Base-by-base conservation (phyloP, 257 asterid genomes). In the Solanum virginianum region DNA sequence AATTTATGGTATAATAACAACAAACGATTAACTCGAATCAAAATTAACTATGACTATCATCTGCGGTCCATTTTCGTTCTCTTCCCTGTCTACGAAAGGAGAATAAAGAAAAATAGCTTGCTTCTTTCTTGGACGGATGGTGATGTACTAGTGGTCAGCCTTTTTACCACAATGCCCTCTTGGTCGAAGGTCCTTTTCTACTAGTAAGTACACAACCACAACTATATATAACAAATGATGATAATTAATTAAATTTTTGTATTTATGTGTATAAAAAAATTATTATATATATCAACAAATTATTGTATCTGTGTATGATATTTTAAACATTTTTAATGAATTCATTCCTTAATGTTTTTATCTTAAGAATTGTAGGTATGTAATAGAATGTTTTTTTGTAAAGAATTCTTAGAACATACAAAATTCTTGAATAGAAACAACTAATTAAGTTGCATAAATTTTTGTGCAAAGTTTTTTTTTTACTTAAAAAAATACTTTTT, bases 121-220 rank as follows among this genome's bases (percentile, higher is more conserved):
- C 41, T 36, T 36, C 41, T 36, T 5, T 36, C 41, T 4, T 36
- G 41, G 41, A 36, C 41, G 1, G 7, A 5, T 36, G 41, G 7
- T 1, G 41, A 36, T 5, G 1, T 36, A 4, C 6, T 0, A 36
- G 6, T 5, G 41, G 7, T 4, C 41, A 0, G 0, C 41, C 41
- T 36, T 36, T 5, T 6, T 36, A 36, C 5, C 41, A 36, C 5
- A 36, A 36, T 36, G 6, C 1, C 41, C 1, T 36, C 41, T 36
- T 36, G 41, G 6, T 36, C 6, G 6, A 36, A 36, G 39, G 6
- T 6, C 39, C 39, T 36, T 3, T 36, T 36, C 6, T 36, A 36
- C 41, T 36, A 5, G 41, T 36, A 4, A 36, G 1, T 6, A 36
- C 4, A 32, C 6, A 6, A 1, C 0, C 36, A 32, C 36, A 0